Evolutionary conservation across 345 rosid genomes (phyloP), one percentile per base, ranked within the genome.

Genomic region (Lumnitzera racemosa): DNA sequence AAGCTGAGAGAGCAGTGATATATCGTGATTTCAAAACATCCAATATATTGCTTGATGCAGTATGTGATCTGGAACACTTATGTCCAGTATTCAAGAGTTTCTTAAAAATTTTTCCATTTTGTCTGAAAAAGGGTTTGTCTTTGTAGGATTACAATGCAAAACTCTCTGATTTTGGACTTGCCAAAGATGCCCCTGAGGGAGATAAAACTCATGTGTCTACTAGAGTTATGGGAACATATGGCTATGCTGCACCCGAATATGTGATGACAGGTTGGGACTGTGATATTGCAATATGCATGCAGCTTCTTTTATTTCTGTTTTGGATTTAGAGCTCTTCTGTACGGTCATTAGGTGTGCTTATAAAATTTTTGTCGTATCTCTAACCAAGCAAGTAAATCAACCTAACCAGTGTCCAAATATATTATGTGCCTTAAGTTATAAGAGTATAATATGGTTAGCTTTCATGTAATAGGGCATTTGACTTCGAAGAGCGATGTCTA

Each of bases 401-500:
- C 43, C 43, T 36, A 36, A 36, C 43, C 43, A 36, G 9, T 9
- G 43, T 36, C 10, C 1, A 36, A 4, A 9, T 36, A 7, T 36
- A 7, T 27, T 27, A 27, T 27, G 31, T 27, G 31, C 31, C 31
- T 27, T 27, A 27, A 27, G 31, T 36, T 36, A 36, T 36, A 20
- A 20, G 6, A 3, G 43, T 36, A 36, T 36, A 5, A 5, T 36
- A 36, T 36, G 43, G 43, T 36, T 36, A 36, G 0, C 7, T 36
- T 36, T 36, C 43, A 5, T 36, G 43, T 36, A 36, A 5, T 60
- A 81, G 84, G 87, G 16, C 82, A 79, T 66, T 71, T 82, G 29
- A 79, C 84, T 53, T 47, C 80, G 12, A 79, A 68, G 75, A 79
- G 76, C 62, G 84, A 79, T 55, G 84, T 79, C 25, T 82, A 69